A percentile compares a stretch with the other conserved stretches of the same genome.
Conservation (phyloP, 257 asterid genomes). For the Primulina tabacum region DNA sequence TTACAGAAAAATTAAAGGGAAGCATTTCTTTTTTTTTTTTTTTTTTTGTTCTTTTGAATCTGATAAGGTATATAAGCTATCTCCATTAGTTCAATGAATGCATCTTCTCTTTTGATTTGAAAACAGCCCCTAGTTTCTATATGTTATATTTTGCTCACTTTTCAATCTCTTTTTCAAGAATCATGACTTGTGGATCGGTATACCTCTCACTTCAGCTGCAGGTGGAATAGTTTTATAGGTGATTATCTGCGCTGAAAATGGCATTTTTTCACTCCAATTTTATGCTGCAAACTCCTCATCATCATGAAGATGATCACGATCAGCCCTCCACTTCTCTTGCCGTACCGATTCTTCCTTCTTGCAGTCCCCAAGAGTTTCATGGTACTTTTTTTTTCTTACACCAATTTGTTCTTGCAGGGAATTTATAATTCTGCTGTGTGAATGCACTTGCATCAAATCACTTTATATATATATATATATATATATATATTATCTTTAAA, state of each 20-base stretch:
- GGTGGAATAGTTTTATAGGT: conserved; percentile 18
- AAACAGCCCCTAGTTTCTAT: conserved; percentile 16
- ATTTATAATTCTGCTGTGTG: no score
- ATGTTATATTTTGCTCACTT: background rate
- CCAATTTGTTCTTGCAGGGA: no score
- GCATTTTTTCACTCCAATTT: conserved; percentile 77
- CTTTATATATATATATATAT: no score
- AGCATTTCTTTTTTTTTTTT: background rate
- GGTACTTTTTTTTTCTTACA: background rate
- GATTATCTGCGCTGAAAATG: conserved; percentile 39
- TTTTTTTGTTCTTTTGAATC: conserved; percentile 2
- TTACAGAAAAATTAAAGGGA: conserved; percentile 21
- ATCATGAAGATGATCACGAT: conserved; percentile 45
- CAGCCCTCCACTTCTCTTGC: conserved; percentile 36
- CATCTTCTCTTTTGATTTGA: conserved; percentile 30
- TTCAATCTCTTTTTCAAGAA: conserved; percentile 11
- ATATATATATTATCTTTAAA: background rate
- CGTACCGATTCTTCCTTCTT: conserved; percentile 37
- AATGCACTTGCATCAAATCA: no score
- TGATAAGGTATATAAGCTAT: conserved; percentile 67
- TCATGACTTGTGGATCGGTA: background rate
- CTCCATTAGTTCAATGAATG: conserved; percentile 38
- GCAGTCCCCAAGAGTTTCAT: conserved; percentile 50
- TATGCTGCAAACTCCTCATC: conserved; percentile 65
- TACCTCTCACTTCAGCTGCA: background rate